phyloP scores from a whole-genome alignment of 495 filamentous ascomycete species.

The Aspergillus taichungensis region DNA sequence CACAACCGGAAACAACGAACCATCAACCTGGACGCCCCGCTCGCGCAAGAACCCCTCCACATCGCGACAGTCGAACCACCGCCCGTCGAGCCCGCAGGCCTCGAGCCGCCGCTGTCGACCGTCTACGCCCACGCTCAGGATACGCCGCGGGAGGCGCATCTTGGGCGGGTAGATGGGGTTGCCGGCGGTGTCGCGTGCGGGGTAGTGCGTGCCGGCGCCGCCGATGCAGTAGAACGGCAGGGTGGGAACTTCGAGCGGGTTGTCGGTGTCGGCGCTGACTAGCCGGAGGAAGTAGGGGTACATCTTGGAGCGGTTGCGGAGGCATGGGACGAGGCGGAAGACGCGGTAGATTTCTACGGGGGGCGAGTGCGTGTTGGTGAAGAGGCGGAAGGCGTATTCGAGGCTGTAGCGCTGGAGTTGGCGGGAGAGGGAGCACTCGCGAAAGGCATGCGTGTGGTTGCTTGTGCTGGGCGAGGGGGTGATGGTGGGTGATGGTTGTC shows the following conservation, averaged over 20 bases:
- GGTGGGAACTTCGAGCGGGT: conserved; percentile 28
- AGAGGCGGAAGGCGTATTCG: conserved; percentile 52
- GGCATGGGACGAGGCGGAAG: conserved; percentile 58
- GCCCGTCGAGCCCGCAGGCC: conserved; percentile 45
- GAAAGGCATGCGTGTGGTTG: conserved; percentile 18
- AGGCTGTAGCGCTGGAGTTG: conserved; percentile 55
- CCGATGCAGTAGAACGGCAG: conserved; percentile 41
- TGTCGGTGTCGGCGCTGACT: not conserved
- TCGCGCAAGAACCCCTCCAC: conserved; percentile 43
- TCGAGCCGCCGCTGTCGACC: not conserved
- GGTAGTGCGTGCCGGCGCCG: conserved; percentile 57
- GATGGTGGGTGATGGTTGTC: not conserved
- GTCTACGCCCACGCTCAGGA: conserved; percentile 3
- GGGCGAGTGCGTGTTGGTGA: conserved; percentile 44
- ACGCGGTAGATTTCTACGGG: conserved; percentile 42
- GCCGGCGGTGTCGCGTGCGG: conserved; percentile 10
- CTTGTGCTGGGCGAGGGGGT: conserved; percentile 1
- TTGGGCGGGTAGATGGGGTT: conserved; percentile 15
- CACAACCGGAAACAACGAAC: conserved; percentile 1
- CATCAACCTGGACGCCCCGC: conserved; percentile 16
- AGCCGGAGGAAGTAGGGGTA: conserved; percentile 30
- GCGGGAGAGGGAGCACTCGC: conserved; percentile 59
- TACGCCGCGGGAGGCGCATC: conserved; percentile 12
- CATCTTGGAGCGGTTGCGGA: conserved; percentile 42
- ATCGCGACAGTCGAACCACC: conserved; percentile 66